Base-by-base conservation (phyloP, 2,329 filamentous ascomycete species). In the Coniella lustricola region DNA sequence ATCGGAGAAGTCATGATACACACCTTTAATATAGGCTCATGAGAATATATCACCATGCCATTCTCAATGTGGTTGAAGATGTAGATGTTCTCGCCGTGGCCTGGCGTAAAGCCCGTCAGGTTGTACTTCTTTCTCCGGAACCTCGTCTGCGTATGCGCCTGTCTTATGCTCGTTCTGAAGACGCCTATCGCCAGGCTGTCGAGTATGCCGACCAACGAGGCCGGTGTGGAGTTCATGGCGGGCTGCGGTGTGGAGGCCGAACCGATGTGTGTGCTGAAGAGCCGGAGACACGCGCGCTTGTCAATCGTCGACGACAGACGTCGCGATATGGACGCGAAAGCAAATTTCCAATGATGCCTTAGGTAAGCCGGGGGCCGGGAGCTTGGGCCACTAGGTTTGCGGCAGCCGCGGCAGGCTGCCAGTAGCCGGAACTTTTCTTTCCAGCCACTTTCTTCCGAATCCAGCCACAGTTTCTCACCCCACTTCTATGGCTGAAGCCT, bases 41-140 rank as follows among this genome's bases (percentile, higher is more conserved):
- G 72, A 43, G 73, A 76, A 62, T 78, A 80, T 48, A 80, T 66
- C 42, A 77, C 68, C 60, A 77, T 67, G 40, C 76, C 69, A 14
- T 70, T 65, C 47, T 68, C 59, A 46, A 77, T 64, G 62, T 81
- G 71, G 57, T 66, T 64, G 59, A 73, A 78, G 46, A 81, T 63
- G 70, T 71, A 82, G 59, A 82, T 76, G 59, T 73, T 70, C 67
- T 81, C 75, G 59, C 77, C 77, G 51, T 78, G 76, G 51, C 67
- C 68, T 35, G 66, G 59, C 16, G 46, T 43, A 53, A 62, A 63
- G 34, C 52, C 52, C 31, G 60, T 53, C 54, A 56, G 46, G 25
- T 61, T 46, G 14, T 54, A 56, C 45, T 50, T 50, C 22, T 60
- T 56, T 50, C 55, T 50, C 48, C 52, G 59, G 31, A 35, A 36